Conservation (phyloP, 225 moss, liverwort and hornwort genomes). For the Marchantia polymorpha region DNA sequence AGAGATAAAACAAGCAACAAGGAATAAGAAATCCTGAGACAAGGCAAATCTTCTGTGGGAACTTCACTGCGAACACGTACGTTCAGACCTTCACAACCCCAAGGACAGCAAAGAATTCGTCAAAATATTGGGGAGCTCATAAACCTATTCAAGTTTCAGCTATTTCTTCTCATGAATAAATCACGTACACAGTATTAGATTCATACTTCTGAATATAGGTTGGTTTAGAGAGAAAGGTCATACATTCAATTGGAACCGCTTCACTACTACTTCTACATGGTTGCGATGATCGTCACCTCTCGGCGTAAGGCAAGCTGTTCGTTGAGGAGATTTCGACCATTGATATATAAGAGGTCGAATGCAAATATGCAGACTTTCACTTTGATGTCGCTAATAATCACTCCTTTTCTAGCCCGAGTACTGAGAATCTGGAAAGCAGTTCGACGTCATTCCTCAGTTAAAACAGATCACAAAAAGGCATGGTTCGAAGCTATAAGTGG, state of each 20-base stretch:
- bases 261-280: neutral
- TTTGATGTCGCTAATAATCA: conserved; percentile 70
- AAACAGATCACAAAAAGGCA: neutral
- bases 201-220: too few relatives aligned
- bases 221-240: too few relatives aligned
- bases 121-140: too few relatives aligned
- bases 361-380: conserved; percentile 91
- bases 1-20: neutral
- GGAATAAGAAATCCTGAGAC: neutral
- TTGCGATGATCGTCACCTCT: conserved; percentile 46
- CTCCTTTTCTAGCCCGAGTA: conserved; percentile 93
- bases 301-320: conserved; percentile 80
- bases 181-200: too few relatives aligned
- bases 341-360: conserved; percentile 82
- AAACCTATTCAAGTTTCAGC: too few relatives aligned
- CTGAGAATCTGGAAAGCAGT: conserved; percentile 62
- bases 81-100: neutral
- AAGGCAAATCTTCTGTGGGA: neutral
- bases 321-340: conserved; percentile 78
- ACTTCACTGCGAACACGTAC: neutral
- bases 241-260: neutral
- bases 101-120: neutral
- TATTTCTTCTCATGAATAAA: too few relatives aligned
- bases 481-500: too few relatives aligned
- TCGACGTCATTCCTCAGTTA: neutral